These are phyloP conservation scores for Fusarium verrucosum DNA, from an alignment of 2,329 filamentous ascomycete species.

Conservation along the genomic window DNA sequence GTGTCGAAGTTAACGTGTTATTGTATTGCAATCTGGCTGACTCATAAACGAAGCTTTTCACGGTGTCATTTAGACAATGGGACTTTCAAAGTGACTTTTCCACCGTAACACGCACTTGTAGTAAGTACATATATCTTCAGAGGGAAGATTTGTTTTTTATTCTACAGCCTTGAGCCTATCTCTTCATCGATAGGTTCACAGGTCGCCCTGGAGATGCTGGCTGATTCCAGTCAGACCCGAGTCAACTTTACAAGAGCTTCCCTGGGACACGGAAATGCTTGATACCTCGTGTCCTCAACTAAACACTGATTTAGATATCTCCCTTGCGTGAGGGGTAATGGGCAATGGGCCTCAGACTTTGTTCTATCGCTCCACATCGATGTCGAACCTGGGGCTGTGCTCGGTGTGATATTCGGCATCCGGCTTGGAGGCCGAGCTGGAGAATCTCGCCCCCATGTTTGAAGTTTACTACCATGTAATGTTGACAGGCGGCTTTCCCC, in stretches of 20 bases:
- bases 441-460: too few relatives aligned
- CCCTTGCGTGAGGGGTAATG: constrained; percentile 18
- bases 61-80: too few relatives aligned
- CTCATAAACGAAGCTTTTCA: too few relatives aligned
- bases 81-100: too few relatives aligned
- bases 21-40: too few relatives aligned
- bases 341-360: not conserved
- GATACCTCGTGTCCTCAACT: not conserved
- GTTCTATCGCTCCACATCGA: not conserved
- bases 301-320: not conserved
- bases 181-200: too few relatives aligned
- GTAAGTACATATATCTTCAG: too few relatives aligned
- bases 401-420: not conserved
- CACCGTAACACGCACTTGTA: too few relatives aligned
- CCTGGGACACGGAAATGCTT: not conserved
- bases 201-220: not conserved
- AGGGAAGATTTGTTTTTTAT: too few relatives aligned
- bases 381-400: not conserved
- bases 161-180: too few relatives aligned
- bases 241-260: not conserved
- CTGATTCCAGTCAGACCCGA: not conserved
- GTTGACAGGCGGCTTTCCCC: not conserved
- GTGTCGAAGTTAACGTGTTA: too few relatives aligned
- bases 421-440: too few relatives aligned
- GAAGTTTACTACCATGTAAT: not conserved